Evolutionary conservation across 2,329 filamentous ascomycete genomes (phyloP).

Genomic region (Aotearoamyces nothofagi): DNA sequence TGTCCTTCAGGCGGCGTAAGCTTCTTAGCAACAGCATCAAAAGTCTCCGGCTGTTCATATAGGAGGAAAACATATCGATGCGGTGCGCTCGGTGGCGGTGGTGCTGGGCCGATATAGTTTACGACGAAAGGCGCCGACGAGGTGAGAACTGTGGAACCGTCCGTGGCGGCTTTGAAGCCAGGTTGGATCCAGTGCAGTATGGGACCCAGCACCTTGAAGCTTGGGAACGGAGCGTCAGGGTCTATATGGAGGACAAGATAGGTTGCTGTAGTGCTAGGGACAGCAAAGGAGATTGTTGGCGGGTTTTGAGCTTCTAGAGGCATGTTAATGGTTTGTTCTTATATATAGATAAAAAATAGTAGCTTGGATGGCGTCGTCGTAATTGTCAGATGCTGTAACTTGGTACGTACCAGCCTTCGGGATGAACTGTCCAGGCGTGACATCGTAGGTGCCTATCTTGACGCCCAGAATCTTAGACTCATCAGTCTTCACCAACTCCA

Average conservation of each 20-base stretch:
- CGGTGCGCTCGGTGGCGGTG: slow-evolving; percentile 28
- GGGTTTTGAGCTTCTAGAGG: slow-evolving; percentile 19
- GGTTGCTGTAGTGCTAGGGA: too few relatives aligned
- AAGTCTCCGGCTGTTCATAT: slow-evolving; percentile 28
- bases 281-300: too few relatives aligned
- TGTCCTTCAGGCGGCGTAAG: slow-evolving; percentile 21
- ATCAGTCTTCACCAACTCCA: too few relatives aligned
- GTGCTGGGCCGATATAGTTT: slow-evolving; percentile 28
- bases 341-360: too few relatives aligned
- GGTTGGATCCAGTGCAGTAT: too few relatives aligned
- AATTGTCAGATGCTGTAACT: not conserved
- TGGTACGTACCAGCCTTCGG: slow-evolving; percentile 18
- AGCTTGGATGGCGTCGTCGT: not conserved
- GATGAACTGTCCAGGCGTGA: slow-evolving; percentile 19
- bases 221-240: too few relatives aligned
- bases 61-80: slow-evolving; percentile 34
- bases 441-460: slow-evolving; percentile 13
- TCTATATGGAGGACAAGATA: too few relatives aligned
- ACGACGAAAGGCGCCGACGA: slow-evolving; percentile 16
- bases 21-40: slow-evolving; percentile 19
- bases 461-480: slow-evolving; percentile 20
- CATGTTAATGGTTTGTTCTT: not conserved
- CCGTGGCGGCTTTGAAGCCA: too few relatives aligned
- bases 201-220: too few relatives aligned
- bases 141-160: slow-evolving; percentile 4